Conservation (phyloP, 2,329 filamentous ascomycete species). For the Epichloe typhina region DNA sequence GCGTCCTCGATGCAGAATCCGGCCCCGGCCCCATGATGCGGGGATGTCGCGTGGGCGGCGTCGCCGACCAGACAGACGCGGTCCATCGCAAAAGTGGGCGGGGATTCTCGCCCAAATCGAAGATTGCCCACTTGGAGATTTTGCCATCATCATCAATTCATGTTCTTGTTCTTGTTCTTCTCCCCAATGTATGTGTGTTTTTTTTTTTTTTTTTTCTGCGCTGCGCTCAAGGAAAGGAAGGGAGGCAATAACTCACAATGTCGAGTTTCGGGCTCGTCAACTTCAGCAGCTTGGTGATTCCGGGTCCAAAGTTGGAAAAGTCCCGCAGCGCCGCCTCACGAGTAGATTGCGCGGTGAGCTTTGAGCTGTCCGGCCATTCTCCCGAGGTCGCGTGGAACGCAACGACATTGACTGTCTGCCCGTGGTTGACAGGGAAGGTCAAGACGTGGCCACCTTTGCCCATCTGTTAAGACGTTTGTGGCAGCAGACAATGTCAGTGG, state of each 20-base stretch:
- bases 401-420: constrained; percentile 3
- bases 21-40: constrained; percentile 4
- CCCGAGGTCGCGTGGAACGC: constrained; percentile 1
- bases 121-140: constrained; percentile 3
- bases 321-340: constrained; percentile 3
- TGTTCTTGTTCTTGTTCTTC: no score
- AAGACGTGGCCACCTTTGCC: constrained; percentile 4
- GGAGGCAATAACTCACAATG: neutral
- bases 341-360: neutral
- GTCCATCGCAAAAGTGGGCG: neutral
- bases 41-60: constrained; percentile 5
- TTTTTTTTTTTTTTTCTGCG: neutral
- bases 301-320: constrained; percentile 1
- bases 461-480: neutral
- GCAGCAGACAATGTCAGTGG: neutral
- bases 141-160: neutral
- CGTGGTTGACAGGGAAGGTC: constrained; percentile 4
- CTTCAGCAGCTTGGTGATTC: neutral
- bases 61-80: constrained; percentile 6
- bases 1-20: constrained; percentile 5
- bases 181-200: neutral
- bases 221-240: no score
- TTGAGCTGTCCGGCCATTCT: neutral
- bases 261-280: neutral
- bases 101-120: constrained; percentile 5